A percentile compares a stretch with the other conserved stretches of the same genome.
phyloP scores from a whole-genome alignment of 371 early-diverging fungal species.

The Actinomortierella ambigua region DNA sequence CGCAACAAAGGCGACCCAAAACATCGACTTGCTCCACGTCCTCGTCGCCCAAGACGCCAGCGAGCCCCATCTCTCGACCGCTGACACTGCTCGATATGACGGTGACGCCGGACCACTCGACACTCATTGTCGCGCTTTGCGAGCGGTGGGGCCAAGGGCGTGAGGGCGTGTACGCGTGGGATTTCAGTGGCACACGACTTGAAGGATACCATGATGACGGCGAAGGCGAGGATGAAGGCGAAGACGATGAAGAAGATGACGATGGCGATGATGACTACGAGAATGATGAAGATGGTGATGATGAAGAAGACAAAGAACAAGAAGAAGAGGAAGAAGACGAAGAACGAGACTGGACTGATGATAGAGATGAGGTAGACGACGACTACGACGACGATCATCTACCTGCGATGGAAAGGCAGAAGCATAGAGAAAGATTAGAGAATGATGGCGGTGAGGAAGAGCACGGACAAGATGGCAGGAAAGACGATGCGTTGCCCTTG shows the following conservation, averaged over 20 bases:
- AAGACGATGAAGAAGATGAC: constrained; percentile 6
- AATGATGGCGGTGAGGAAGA: not conserved
- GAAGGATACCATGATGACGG: constrained; percentile 24
- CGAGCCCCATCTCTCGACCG: constrained; percentile 14
- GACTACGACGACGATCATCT: not conserved
- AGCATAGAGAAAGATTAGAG: not conserved
- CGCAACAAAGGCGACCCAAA: not conserved
- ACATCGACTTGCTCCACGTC: not conserved
- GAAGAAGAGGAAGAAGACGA: not conserved
- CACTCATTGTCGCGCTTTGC: constrained; percentile 26
- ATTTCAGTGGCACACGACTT: constrained; percentile 24
- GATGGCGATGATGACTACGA: not conserved
- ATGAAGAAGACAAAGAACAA: not conserved
- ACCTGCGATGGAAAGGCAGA: not conserved
- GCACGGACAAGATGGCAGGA: too few relatives aligned
- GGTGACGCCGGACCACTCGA: constrained; percentile 31
- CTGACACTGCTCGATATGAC: constrained; percentile 27
- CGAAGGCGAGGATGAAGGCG: constrained; percentile 3
- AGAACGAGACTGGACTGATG: not conserved
- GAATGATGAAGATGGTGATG: not conserved
- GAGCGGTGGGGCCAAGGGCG: constrained; percentile 26
- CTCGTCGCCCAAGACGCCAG: not conserved
- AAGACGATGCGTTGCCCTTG: too few relatives aligned
- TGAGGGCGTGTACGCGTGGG: constrained; percentile 40
- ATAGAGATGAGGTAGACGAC: not conserved